Conservation (phyloP, 1,284 basidiomycete genomes). For the Bothia castanella region DNA sequence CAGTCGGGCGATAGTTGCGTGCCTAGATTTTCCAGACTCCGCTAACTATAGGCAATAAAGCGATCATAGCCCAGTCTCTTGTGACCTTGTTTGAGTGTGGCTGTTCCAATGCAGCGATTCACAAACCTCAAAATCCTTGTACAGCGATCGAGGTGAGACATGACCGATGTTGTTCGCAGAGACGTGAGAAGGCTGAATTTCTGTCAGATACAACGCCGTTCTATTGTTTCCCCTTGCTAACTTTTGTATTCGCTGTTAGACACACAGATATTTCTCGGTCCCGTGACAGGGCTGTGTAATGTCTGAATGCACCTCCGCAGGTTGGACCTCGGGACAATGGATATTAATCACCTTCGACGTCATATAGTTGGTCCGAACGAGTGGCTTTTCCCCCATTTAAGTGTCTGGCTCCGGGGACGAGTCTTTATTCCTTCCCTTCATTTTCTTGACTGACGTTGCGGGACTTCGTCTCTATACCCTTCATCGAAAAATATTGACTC, state of each 20-base stretch:
- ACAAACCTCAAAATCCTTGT: constrained; percentile 13
- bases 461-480: constrained; percentile 39
- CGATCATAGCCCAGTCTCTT: background rate
- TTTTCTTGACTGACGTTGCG: constrained; percentile 33
- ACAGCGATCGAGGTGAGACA: constrained; percentile 35
- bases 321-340: constrained; percentile 22
- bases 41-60: background rate
- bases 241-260: constrained; percentile 26
- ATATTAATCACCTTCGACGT: constrained; percentile 8
- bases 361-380: constrained; percentile 9
- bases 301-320: background rate
- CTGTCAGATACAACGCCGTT: constrained; percentile 1
- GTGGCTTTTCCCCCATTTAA: constrained; percentile 24
- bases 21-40: constrained; percentile 7
- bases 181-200: constrained; percentile 6
- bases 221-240: constrained; percentile 26
- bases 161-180: constrained; percentile 17
- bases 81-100: constrained; percentile 17
- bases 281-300: constrained; percentile 7
- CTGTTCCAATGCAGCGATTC: constrained; percentile 11
- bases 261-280: constrained; percentile 9
- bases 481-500: background rate
- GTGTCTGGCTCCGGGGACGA: background rate
- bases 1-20: constrained; percentile 3
- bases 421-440: constrained; percentile 8